These are phyloP conservation scores for Arachnomyces sp. DNA, from an alignment of 2,329 filamentous ascomycete species.

Conservation along the genomic window DNA sequence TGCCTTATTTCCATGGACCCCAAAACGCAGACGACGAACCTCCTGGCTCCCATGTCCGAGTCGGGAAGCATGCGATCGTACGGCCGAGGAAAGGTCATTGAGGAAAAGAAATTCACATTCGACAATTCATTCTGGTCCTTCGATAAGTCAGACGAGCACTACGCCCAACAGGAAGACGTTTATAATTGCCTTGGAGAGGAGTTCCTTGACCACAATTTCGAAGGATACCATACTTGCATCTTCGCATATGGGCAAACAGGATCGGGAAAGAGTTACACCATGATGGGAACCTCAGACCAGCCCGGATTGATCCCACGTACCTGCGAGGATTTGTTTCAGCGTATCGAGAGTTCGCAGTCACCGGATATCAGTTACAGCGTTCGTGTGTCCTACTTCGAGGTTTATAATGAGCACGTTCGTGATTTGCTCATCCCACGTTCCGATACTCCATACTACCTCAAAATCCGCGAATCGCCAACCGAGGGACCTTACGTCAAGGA, in stretches of 20 bases:
- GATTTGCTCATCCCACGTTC: constrained; percentile 78
- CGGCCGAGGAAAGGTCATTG: constrained; percentile 60
- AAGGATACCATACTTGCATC: constrained; percentile 98
- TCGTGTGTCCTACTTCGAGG: constrained; percentile 95
- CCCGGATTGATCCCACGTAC: constrained; percentile 90
- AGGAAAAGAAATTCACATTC: constrained; percentile 90
- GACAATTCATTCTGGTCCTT: constrained; percentile 99
- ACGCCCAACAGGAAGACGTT: constrained; percentile 84
- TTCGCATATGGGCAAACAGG: constrained; percentile 98
- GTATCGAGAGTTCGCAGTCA: constrained; percentile 76
- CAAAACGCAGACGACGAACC: constrained; percentile 70
- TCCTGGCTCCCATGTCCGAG: constrained; percentile 60
- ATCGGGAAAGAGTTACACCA: constrained; percentile 96
- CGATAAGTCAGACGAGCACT: constrained; percentile 67
- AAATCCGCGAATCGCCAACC: constrained; percentile 89
- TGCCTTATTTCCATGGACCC: constrained; percentile 93
- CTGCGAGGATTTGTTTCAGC: constrained; percentile 90
- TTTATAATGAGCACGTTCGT: constrained; percentile 98
- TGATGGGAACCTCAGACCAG: constrained; percentile 81
- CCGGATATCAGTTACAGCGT: constrained; percentile 95
- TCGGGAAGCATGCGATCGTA: constrained; percentile 51
- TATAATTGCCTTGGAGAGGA: constrained; percentile 93
- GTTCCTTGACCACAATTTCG: constrained; percentile 98
- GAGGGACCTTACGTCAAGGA: constrained; percentile 97
- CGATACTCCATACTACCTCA: constrained; percentile 81